These are phyloP conservation scores for Epicoccum sorghinum DNA, from an alignment of 2,329 filamentous ascomycete species.

Conservation along the genomic window DNA sequence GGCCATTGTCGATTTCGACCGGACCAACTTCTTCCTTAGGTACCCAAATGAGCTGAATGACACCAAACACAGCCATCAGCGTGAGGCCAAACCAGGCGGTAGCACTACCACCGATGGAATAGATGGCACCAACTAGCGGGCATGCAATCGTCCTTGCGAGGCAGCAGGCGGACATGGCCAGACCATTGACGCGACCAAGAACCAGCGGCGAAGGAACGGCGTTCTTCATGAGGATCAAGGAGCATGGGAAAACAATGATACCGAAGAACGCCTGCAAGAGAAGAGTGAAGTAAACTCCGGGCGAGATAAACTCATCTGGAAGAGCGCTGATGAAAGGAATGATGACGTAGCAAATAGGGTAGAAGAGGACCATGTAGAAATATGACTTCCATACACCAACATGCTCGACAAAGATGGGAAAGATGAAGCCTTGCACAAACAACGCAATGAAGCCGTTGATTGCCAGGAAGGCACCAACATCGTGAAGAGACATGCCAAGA, in stretches of 20 bases:
- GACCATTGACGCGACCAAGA: constrained; percentile 73
- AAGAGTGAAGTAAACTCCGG: constrained; percentile 69
- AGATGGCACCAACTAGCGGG: constrained; percentile 70
- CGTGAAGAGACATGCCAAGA: constrained; percentile 67
- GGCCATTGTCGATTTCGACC: constrained; percentile 41
- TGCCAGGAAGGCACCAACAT: constrained; percentile 71
- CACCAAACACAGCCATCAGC: constrained; percentile 61
- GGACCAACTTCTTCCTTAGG: constrained; percentile 52
- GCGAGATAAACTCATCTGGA: constrained; percentile 58
- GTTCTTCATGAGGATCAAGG: constrained; percentile 78
- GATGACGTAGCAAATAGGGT: constrained; percentile 70
- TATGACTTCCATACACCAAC: constrained; percentile 73
- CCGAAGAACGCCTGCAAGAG: constrained; percentile 70
- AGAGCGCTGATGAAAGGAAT: constrained; percentile 70
- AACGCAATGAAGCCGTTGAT: constrained; percentile 75
- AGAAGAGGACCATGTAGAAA: constrained; percentile 67
- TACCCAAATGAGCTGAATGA: constrained; percentile 62
- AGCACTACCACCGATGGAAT: constrained; percentile 65
- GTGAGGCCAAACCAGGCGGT: constrained; percentile 67
- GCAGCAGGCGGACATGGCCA: constrained; percentile 69
- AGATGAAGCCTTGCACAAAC: constrained; percentile 74
- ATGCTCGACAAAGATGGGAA: constrained; percentile 67
- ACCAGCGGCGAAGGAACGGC: constrained; percentile 67
- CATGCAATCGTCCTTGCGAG: constrained; percentile 72
- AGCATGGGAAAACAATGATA: constrained; percentile 70